Evolutionary conservation across 2,329 filamentous ascomycete species (phyloP).

Genomic region (Ampelomyces quisqualis): DNA sequence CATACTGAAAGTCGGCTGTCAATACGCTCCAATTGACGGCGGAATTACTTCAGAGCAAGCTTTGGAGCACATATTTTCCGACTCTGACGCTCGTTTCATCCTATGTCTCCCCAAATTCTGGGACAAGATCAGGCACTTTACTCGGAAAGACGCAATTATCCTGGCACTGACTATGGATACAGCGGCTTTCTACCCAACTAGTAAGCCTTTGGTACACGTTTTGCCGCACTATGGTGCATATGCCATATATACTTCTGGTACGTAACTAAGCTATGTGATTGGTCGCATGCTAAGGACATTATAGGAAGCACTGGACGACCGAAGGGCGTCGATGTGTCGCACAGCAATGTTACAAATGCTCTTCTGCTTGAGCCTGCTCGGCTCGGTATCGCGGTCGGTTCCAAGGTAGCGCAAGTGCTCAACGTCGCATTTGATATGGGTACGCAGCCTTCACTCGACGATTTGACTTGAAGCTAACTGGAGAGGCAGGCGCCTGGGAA

Average conservation of each 20-base stretch:
- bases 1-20: constrained; percentile 58
- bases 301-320: constrained; percentile 56
- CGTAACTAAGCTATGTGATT: neutral
- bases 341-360: constrained; percentile 58
- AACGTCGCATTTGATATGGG: constrained; percentile 64
- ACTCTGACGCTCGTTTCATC: constrained; percentile 50
- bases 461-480: neutral
- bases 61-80: constrained; percentile 52
- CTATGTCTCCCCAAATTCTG: constrained; percentile 49
- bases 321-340: constrained; percentile 61
- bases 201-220: neutral
- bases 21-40: constrained; percentile 62
- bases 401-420: constrained; percentile 57
- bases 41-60: constrained; percentile 41
- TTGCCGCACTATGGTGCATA: constrained; percentile 15
- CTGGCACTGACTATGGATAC: constrained; percentile 17
- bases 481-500: constrained; percentile 59
- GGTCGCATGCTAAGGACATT: neutral
- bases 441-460: constrained; percentile 36
- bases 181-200: constrained; percentile 15
- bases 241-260: constrained; percentile 56
- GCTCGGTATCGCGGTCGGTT: constrained; percentile 53
- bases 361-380: constrained; percentile 54
- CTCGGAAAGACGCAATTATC: constrained; percentile 12
- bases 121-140: constrained; percentile 25